Conservation (phyloP, 2,329 filamentous ascomycete species). For the Diaporthe sp. region DNA sequence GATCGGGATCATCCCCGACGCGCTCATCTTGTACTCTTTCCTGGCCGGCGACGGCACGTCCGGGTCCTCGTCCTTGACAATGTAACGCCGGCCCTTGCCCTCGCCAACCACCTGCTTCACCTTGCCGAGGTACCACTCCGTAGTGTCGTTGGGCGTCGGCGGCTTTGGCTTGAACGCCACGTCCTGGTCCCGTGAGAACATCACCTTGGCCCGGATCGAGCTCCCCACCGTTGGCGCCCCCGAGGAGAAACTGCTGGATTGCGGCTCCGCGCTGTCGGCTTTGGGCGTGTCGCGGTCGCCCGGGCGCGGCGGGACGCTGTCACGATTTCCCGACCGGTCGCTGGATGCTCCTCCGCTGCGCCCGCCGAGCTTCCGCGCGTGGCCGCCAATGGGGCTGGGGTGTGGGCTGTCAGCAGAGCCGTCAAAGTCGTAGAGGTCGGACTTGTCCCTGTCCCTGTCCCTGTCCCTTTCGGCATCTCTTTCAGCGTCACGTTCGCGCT, state of each 20-base stretch:
- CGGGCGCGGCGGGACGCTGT: conserved; percentile 50
- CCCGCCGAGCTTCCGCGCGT: conserved; percentile 53
- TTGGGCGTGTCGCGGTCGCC: conserved; percentile 68
- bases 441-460: conserved; percentile 37
- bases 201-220: conserved; percentile 64
- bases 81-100: conserved; percentile 82
- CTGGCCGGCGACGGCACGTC: conserved; percentile 74
- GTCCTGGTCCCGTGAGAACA: conserved; percentile 73
- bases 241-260: conserved; percentile 48
- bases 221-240: conserved; percentile 49
- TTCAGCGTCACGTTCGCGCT: conserved; percentile 46
- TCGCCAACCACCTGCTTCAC: conserved; percentile 83
- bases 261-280: conserved; percentile 69
- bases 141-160: conserved; percentile 60
- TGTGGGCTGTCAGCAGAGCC: conserved; percentile 58
- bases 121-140: conserved; percentile 82
- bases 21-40: conserved; percentile 78
- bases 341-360: conserved; percentile 46
- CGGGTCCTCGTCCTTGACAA: conserved; percentile 84
- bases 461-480: conserved; percentile 52
- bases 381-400: conserved; percentile 54
- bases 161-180: conserved; percentile 76
- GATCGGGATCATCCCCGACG: conserved; percentile 83
- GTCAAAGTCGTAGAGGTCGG: conserved; percentile 60
- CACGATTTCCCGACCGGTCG: conserved; percentile 48